Conservation (phyloP, 257 asterid species). For the Primulina huaijiensis region DNA sequence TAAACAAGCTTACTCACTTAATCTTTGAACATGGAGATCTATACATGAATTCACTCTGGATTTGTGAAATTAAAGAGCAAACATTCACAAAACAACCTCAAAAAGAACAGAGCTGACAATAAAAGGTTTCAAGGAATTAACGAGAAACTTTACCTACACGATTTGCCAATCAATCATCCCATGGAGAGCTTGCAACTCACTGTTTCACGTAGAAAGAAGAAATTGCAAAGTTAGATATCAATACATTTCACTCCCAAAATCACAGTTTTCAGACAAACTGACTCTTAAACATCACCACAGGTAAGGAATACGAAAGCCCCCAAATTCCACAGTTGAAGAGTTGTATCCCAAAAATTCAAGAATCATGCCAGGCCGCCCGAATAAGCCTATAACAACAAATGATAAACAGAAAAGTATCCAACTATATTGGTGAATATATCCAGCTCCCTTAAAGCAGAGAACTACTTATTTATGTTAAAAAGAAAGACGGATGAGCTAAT, state of each 20-base stretch:
- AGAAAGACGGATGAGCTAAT: conserved; percentile 23
- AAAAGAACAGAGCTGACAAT: not conserved
- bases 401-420: conserved; percentile 16
- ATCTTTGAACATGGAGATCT: conserved; percentile 28
- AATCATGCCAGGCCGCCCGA: conserved; percentile 21
- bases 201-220: conserved; percentile 10
- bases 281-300: conserved; percentile 14
- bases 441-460: conserved; percentile 18
- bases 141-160: conserved; percentile 21
- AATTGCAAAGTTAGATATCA: conserved; percentile 11
- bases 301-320: not conserved
- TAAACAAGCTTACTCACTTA: conserved; percentile 24
- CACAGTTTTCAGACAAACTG: conserved; percentile 14
- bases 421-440: not conserved
- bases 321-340: conserved; percentile 18
- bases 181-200: conserved; percentile 28
- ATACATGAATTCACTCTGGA: conserved; percentile 31
- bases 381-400: conserved; percentile 20
- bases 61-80: conserved; percentile 24
- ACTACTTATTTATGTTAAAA: conserved; percentile 20
- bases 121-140: conserved; percentile 1
- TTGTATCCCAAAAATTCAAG: conserved; percentile 23
- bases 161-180: conserved; percentile 30
- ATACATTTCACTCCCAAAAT: conserved; percentile 8
- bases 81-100: conserved; percentile 19